Conservation (phyloP, 805 yeast species). For the Sugiyamaella boreocaroliniensis region DNA sequence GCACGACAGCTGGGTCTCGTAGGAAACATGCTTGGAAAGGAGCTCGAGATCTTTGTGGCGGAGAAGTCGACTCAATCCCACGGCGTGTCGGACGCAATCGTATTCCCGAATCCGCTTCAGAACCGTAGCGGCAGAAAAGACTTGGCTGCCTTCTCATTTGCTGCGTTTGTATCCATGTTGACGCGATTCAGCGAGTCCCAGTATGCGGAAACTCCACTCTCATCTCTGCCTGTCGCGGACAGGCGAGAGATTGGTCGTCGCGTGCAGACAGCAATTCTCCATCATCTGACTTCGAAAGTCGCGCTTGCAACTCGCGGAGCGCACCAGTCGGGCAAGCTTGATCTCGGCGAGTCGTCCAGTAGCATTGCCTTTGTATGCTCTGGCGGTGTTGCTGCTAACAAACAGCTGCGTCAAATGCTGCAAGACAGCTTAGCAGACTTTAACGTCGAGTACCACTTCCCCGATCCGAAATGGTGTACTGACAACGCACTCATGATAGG, state of each 20-base stretch:
- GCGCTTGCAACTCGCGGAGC: conserved; percentile 25
- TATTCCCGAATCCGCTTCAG: conserved; percentile 47
- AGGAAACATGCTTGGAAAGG: conserved; percentile 85
- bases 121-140: conserved; percentile 43
- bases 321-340: conserved; percentile 21
- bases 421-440: conserved; percentile 16
- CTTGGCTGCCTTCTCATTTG: conserved; percentile 60
- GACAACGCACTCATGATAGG: conserved; percentile 98
- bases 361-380: conserved; percentile 55
- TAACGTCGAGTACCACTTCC: conserved; percentile 47
- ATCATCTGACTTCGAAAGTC: conserved; percentile 64
- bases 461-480: conserved; percentile 69
- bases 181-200: conserved; percentile 26
- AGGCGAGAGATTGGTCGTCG: conserved; percentile 17
- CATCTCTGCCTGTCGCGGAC: conserved; percentile 8
- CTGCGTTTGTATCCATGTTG: conserved; percentile 61
- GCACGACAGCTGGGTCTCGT: conserved; percentile 74
- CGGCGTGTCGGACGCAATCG: conserved; percentile 13
- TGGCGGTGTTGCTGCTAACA: conserved; percentile 91
- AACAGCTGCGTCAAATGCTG: conserved; percentile 23
- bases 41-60: conserved; percentile 54
- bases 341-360: neutral
- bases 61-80: conserved; percentile 21
- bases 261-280: conserved; percentile 60
- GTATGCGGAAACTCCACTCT: conserved; percentile 13